Evolutionary conservation across 202 grass and related monocot species (phyloP).

Genomic region (Eragrostis tef): DNA sequence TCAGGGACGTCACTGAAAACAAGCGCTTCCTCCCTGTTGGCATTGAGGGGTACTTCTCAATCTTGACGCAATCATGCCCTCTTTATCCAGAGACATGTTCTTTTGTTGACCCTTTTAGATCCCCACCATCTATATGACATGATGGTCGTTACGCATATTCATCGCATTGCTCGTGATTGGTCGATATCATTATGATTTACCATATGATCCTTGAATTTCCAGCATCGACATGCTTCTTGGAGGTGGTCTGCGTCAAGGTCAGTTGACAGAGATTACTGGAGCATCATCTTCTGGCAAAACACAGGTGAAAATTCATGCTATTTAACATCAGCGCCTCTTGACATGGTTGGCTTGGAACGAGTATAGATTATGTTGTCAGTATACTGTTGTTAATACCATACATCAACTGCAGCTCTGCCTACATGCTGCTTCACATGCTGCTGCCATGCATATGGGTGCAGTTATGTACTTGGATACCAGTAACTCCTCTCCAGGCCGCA

Average conservation of each 20-base stretch:
- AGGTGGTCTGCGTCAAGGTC: conserved; percentile 72
- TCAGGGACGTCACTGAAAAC: conserved; percentile 52
- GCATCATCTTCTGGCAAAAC: conserved; percentile 92
- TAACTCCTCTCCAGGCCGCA: conserved; percentile 74
- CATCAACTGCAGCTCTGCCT: conserved; percentile 71
- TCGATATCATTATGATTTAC: background rate
- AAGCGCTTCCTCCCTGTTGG: conserved; percentile 72
- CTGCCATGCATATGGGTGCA: conserved; percentile 53
- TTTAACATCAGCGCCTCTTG: background rate
- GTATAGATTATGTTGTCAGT: conserved; percentile 12
- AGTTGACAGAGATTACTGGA: conserved; percentile 75
- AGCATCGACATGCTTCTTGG: conserved; percentile 85
- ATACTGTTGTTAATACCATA: conserved; percentile 27
- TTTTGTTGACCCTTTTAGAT: background rate
- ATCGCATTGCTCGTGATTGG: background rate
- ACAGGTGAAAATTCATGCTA: conserved; percentile 53
- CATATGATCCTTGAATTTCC: conserved; percentile 30
- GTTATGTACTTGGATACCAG: conserved; percentile 88
- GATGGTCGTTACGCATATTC: background rate
- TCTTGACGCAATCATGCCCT: conserved; percentile 46
- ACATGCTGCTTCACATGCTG: conserved; percentile 59
- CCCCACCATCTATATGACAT: background rate
- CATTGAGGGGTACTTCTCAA: conserved; percentile 65
- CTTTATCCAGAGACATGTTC: conserved; percentile 24
- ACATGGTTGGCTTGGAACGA: background rate